Evolutionary conservation across 2,329 filamentous ascomycete species (phyloP).

Genomic region (Exophiala mesophila): DNA sequence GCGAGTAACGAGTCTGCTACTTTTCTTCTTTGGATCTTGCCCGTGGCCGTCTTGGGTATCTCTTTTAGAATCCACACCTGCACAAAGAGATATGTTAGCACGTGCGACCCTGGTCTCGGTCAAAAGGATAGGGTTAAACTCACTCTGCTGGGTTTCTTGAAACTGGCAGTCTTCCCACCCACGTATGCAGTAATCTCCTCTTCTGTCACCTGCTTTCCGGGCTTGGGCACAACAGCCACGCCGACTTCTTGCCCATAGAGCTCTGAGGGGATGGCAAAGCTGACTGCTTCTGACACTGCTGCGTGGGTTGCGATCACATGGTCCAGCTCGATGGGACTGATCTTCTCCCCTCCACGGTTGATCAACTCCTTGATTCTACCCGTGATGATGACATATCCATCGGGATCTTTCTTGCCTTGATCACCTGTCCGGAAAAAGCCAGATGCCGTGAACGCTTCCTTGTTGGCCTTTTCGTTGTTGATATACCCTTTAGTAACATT

Average conservation of each 20-base stretch:
- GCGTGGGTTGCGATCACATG: slow-evolving; percentile 72
- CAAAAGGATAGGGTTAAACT: slow-evolving; percentile 23
- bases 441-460: slow-evolving; percentile 64
- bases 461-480: slow-evolving; percentile 75
- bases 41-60: slow-evolving; percentile 90
- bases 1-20: slow-evolving; percentile 83
- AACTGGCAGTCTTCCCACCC: slow-evolving; percentile 66
- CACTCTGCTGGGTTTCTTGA: slow-evolving; percentile 81
- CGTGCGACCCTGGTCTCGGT: not conserved
- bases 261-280: slow-evolving; percentile 76
- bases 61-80: slow-evolving; percentile 69
- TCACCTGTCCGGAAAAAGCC: slow-evolving; percentile 87
- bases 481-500: slow-evolving; percentile 83
- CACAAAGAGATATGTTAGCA: slow-evolving; percentile 1
- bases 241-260: slow-evolving; percentile 79
- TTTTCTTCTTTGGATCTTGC: slow-evolving; percentile 79
- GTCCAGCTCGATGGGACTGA: slow-evolving; percentile 81
- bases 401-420: slow-evolving; percentile 72
- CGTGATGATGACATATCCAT: slow-evolving; percentile 80
- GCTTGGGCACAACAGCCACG: slow-evolving; percentile 69
- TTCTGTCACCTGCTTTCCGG: slow-evolving; percentile 51
- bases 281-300: slow-evolving; percentile 70
- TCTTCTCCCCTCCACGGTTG: slow-evolving; percentile 84
- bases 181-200: slow-evolving; percentile 66
- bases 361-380: slow-evolving; percentile 92